Evolutionary conservation across 805 yeast genomes (phyloP), one percentile per base, ranked within the genome.

Genomic region (Candida dendrica): DNA sequence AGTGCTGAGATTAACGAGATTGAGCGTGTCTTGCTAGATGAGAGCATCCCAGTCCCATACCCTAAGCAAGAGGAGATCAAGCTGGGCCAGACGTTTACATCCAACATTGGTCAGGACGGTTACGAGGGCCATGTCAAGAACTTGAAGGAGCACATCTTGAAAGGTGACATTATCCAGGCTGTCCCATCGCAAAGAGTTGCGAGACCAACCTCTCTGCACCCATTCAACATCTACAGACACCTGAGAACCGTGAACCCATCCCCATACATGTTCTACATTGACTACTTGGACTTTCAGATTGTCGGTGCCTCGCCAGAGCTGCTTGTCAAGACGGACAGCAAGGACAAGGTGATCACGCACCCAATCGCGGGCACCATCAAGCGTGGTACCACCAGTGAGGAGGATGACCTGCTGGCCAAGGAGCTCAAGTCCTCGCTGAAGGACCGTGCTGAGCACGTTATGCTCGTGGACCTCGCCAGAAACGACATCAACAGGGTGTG

Each of bases 231-330:
- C 37, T 93, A 91, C 66, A 82, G 95, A 51, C 97, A 91, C 58
- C 72, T 93, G 54, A 77, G 98, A 59, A 84, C 96, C 0, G 97
- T 93, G 38, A 93, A 93, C 64, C 98, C 99, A 10, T 88, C 97
- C 2, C 99, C 99, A 22, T 93, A 93, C 62, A 74, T 93, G 72
- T 93, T 93, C 61, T 93, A 89, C 64, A 81, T 93, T 50, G 98
- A 93, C 60, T 84, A 86, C 55, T 60, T 85, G 44, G 96, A 88
- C 52, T 93, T 91, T 70, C 96, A 90, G 62, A 75, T 93, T 38
- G 91, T 93, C 42, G 98, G 99, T 38, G 99, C 99, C 0, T 88
- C 96, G 11, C 99, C 99, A 2, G 98, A 93, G 61, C 66, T 91
- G 42, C 70, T 93, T 43, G 97, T 91, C 42, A 86, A 88, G 62